phyloP scores from a whole-genome alignment of 176 grass and related monocot species.

The Triticum aestivum region DNA sequence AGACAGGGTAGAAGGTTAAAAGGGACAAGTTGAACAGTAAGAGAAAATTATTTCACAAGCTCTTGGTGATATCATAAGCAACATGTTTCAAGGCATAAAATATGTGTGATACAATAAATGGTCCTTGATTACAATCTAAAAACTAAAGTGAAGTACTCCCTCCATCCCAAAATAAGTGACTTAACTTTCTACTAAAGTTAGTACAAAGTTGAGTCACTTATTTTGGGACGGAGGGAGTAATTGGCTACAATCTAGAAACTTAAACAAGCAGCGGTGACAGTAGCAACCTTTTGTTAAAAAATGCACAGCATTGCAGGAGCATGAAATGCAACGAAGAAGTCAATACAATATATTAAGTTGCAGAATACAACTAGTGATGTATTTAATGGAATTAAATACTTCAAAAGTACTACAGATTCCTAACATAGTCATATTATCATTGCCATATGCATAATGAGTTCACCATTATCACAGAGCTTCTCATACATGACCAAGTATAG shows the following conservation, averaged over 20 bases:
- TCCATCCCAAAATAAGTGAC: no score
- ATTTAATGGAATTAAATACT: not conserved
- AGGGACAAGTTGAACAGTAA: not conserved
- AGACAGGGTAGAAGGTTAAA: constrained; percentile 10
- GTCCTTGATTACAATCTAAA: constrained; percentile 13
- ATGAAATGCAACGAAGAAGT: constrained; percentile 17
- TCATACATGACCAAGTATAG: not conserved
- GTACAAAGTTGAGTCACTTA: no score
- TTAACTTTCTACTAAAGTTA: no score
- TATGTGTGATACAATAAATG: not conserved
- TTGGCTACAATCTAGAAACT: constrained; percentile 26
- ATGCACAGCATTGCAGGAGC: not conserved
- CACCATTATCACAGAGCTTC: not conserved
- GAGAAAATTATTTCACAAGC: constrained; percentile 1
- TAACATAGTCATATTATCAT: constrained; percentile 13
- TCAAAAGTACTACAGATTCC: not conserved
- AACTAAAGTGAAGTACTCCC: not conserved
- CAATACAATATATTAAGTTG: not conserved
- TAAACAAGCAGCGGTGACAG: not conserved
- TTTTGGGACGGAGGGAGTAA: not conserved
- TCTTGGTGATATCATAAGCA: constrained; percentile 14
- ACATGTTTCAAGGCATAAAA: constrained; percentile 16
- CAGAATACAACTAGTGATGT: constrained; percentile 8
- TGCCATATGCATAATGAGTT: not conserved
- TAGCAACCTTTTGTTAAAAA: not conserved